These are phyloP conservation scores for Tuber umbilicatum DNA, from an alignment of 495 filamentous ascomycete species.

Conservation along the genomic window DNA sequence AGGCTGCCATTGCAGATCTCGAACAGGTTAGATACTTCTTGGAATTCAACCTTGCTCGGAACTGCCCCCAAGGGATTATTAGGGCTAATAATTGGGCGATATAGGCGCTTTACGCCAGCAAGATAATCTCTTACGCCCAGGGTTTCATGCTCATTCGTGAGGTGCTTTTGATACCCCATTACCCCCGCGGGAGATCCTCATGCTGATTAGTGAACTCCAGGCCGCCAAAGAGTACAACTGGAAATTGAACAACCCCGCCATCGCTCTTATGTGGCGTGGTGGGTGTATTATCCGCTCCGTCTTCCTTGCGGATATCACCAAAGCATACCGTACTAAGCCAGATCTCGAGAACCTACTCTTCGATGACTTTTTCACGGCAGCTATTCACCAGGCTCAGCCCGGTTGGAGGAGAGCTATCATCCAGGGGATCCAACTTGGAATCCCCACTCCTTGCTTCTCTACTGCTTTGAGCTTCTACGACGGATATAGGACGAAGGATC, in stretches of 20 bases:
- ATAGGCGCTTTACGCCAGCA: constrained; percentile 86
- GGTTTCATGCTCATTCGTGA: constrained; percentile 99
- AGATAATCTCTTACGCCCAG: constrained; percentile 99
- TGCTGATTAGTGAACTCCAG: constrained; percentile 45
- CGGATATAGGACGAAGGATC: constrained; percentile 87
- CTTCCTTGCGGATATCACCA: constrained; percentile 98
- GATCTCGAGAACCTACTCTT: constrained; percentile 97
- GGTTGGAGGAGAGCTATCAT: constrained; percentile 93
- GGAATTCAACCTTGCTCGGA: neutral
- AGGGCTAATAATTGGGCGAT: constrained; percentile 25
- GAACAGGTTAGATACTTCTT: constrained; percentile 57
- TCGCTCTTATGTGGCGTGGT: constrained; percentile 99
- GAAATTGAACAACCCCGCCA: constrained; percentile 99
- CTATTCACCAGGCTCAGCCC: constrained; percentile 89
- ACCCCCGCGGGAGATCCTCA: constrained; percentile 23
- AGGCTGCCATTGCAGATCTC: constrained; percentile 88
- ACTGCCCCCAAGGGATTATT: neutral
- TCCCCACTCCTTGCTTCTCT: constrained; percentile 90
- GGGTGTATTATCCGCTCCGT: constrained; percentile 99
- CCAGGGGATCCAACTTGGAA: constrained; percentile 86
- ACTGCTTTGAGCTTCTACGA: constrained; percentile 97
- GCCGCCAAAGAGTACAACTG: constrained; percentile 91
- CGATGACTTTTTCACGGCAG: constrained; percentile 98
- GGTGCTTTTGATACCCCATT: constrained; percentile 50
- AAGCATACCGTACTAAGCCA: constrained; percentile 86